Base-by-base conservation (phyloP, 805 yeast species). In the Metschnikowia henanensis region DNA sequence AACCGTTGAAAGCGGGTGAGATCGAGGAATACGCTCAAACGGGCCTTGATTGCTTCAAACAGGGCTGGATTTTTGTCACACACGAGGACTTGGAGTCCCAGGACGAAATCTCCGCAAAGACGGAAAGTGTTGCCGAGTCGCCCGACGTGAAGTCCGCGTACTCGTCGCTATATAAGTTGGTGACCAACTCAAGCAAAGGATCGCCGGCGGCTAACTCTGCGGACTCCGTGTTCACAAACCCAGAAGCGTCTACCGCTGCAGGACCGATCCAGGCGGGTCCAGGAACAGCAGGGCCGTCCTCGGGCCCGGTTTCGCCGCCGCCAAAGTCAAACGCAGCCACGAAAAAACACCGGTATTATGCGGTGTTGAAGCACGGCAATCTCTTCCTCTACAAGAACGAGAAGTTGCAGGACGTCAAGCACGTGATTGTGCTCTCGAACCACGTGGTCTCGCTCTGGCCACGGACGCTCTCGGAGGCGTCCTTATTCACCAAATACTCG, bases 361-460 rank as follows among this genome's bases (percentile, higher is more conserved):
- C 84, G 1, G 81, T 87, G 0, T 68, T 90, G 40, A 84, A 87
- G 56, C 97, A 91, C 57, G 96, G 97, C 0, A 90, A 90, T 58
- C 65, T 94, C 42, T 88, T 91, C 58, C 68, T 94, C n/a, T 92
- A 87, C 65, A 79, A 80, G 47, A 88, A 86, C 57, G 85, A 83
- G 47, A 68, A 72, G 37, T 73, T 80, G 59, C 75, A 72, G 57
- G 81, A 81, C 60, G 83, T 86, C 16, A 80, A 79, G 50, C 91
- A 88, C 62, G 96, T 87, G 7, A 80, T 94, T 46, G 89, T 87
- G 2, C 62, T 94, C 18, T 77, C 85, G 5, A 78, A 83, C 53
- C 80, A 80, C 52, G 71, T 88, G 28, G 84, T 90, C 1, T 70
- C 87, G 0, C 66, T 91, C 6, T 94, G 97, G 97, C 99, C 99